These are phyloP conservation scores for Choanephora cucurbitarum DNA, from an alignment of 371 early-diverging fungal genomes.

Conservation along the genomic window DNA sequence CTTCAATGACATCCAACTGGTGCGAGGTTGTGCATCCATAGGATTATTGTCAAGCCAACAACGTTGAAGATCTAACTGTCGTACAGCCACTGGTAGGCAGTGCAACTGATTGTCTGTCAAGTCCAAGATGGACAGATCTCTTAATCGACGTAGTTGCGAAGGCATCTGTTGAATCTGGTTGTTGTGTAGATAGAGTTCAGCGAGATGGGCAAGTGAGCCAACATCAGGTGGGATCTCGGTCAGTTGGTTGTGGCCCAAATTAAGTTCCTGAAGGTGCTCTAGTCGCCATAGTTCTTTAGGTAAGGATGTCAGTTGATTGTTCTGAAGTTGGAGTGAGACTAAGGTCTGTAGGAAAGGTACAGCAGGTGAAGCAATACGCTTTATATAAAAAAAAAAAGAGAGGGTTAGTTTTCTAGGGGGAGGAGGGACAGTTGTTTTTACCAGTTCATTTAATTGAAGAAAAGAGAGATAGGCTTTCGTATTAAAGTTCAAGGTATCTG, in stretches of 20 bases:
- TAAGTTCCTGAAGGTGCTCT: conserved; percentile 66
- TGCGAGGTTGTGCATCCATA: conserved; percentile 20
- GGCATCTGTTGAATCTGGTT: conserved; percentile 90
- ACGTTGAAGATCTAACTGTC: conserved; percentile 17
- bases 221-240: conserved; percentile 84
- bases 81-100: conserved; percentile 49
- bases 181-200: conserved; percentile 89
- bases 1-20: conserved; percentile 9
- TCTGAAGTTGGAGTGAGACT: conserved; percentile 86
- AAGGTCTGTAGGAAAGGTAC: conserved; percentile 47
- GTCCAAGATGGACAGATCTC: conserved; percentile 53
- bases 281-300: conserved; percentile 77
- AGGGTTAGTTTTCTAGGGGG: neutral
- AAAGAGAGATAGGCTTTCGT: conserved; percentile 32
- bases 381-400: too few relatives aligned
- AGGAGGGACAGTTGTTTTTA: conserved; percentile 7
- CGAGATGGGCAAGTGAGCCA: conserved; percentile 76
- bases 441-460: conserved; percentile 28
- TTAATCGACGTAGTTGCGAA: conserved; percentile 60
- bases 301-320: conserved; percentile 80
- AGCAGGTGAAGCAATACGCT: conserved; percentile 48
- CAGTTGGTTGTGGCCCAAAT: conserved; percentile 90
- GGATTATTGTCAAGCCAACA: conserved; percentile 50
- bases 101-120: conserved; percentile 56
- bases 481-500: conserved; percentile 24